Evolutionary conservation across 345 rosid species (phyloP).

Genomic region (Lepidium sativum): DNA sequence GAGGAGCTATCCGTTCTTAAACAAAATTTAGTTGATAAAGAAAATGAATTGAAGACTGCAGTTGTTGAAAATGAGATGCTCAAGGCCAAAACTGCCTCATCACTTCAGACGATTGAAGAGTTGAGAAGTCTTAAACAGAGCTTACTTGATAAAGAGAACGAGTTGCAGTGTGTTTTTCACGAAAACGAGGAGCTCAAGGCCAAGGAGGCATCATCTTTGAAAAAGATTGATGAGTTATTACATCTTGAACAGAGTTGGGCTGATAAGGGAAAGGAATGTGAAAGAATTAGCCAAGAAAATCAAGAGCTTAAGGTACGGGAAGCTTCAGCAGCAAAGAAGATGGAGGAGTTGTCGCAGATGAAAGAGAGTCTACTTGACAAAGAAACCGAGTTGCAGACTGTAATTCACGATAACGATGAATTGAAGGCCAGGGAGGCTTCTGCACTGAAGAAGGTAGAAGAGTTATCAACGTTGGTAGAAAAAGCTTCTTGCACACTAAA

Average conservation of each 20-base stretch:
- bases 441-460: conserved; percentile 28
- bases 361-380: conserved; percentile 63
- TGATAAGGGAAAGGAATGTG: neutral
- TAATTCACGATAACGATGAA: conserved; percentile 15
- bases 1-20: conserved; percentile 51
- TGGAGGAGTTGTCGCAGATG: conserved; percentile 28
- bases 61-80: conserved; percentile 17
- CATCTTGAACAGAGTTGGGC: conserved; percentile 22
- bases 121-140: conserved; percentile 33
- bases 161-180: conserved; percentile 22
- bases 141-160: conserved; percentile 18
- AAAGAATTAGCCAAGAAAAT: conserved; percentile 11
- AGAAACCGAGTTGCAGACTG: conserved; percentile 51
- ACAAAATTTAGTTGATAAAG: conserved; percentile 22
- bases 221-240: conserved; percentile 22
- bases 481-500: conserved; percentile 4
- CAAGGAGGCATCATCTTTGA: conserved; percentile 16
- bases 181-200: conserved; percentile 64
- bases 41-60: conserved; percentile 20
- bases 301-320: conserved; percentile 12
- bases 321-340: conserved; percentile 17
- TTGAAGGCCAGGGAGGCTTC: conserved; percentile 50
- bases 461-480: conserved; percentile 15
- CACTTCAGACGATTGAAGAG: conserved; percentile 53
- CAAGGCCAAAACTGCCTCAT: conserved; percentile 25